phyloP scores from a whole-genome alignment of 352 stramenopile genomes.

The Globisporangium takayamanum region DNA sequence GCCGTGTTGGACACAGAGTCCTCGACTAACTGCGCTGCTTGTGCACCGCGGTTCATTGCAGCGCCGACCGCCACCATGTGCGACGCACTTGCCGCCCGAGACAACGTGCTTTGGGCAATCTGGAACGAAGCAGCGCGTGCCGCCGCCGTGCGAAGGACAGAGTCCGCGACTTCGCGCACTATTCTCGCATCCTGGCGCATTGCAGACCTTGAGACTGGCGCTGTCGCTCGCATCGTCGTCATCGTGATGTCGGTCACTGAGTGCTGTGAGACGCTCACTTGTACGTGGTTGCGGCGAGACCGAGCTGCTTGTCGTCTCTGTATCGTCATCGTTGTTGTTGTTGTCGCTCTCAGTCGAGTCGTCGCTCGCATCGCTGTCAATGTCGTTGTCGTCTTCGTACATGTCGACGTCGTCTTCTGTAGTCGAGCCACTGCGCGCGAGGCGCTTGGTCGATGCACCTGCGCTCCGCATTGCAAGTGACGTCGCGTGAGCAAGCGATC shows the following conservation, averaged over 20 bases:
- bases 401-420: conserved; percentile 12
- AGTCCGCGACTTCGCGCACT: conserved; percentile 47
- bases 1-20: conserved; percentile 62
- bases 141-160: conserved; percentile 50
- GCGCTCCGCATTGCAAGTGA: neutral
- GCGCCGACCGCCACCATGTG: conserved; percentile 51
- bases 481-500: neutral
- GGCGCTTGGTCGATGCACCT: conserved; percentile 5
- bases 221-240: neutral
- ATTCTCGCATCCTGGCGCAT: conserved; percentile 26
- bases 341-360: neutral
- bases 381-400: conserved; percentile 7
- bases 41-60: conserved; percentile 36
- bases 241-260: neutral
- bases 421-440: conserved; percentile 4
- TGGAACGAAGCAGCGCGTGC: conserved; percentile 41
- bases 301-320: neutral
- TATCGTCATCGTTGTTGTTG: conserved; percentile 3
- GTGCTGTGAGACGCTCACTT: neutral
- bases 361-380: conserved; percentile 6
- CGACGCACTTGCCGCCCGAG: conserved; percentile 53
- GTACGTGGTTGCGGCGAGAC: neutral
- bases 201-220: conserved; percentile 17
- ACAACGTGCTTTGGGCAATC: conserved; percentile 66
- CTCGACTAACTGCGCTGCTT: conserved; percentile 48